Base-by-base conservation (phyloP, 768 basidiomycete genomes). In the Boletus edulis region DNA sequence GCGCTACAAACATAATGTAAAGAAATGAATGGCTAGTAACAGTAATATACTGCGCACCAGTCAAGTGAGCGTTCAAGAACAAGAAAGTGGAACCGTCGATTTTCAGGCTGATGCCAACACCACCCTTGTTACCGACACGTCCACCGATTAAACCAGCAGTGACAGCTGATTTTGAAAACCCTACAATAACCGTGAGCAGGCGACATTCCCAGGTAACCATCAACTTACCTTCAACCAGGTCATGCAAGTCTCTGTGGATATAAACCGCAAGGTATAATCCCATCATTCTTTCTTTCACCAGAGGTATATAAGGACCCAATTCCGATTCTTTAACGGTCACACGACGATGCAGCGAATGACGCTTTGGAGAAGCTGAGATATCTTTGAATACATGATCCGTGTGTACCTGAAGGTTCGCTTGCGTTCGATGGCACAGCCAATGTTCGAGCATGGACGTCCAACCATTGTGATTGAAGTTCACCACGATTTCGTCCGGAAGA, bases 221-320 rank as follows among this genome's bases (percentile, higher is more conserved):
- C 22, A 15, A 59, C 71, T 49, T 54, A 81, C 90, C 89, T 75
- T 75, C 74, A 5, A 93, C 81, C 10, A 87, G 74, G 48, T 79
- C 76, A 34, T 76, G 75, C n/a, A 87, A 66, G 60, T 91, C 89
- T 15, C 82, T 81, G 65, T 91, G 85, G 31, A 91, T 78, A 64
- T 86, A 92, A 6, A 92, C 68, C 5, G 88, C 81, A 35, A 91
- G 75, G 65, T 92, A 92, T 40, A 95, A 81, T 3, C 92, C 92
- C 89, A 98, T 88, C 73, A 98, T 78, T 31, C 95, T 80, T 63
- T 97, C 94, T 72, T 98, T 98, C 51, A 83, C 79, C 12, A 96
- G 75, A 24, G 95, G 78, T 58, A 90, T 79, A 65, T 97, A 98
- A 15, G 91, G 92, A 0, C 90, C 91, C 60, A 78, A 78, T 51